Evolutionary conservation across 2,329 filamentous ascomycete genomes (phyloP), one percentile per base, ranked within the genome.

Genomic region (Cryphonectria japonica): DNA sequence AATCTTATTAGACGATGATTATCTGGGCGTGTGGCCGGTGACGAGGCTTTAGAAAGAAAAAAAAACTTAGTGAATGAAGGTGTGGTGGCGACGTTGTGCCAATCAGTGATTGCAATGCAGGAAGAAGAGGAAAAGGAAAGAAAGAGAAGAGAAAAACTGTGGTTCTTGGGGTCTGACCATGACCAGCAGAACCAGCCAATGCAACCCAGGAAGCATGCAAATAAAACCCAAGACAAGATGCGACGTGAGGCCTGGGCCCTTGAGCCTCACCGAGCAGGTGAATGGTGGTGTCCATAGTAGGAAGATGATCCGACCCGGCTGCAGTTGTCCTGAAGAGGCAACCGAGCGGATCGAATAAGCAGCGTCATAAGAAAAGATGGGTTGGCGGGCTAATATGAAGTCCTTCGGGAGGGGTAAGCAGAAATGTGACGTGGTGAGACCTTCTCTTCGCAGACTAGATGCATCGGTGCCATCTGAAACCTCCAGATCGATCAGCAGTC

Each of bases 391-490:
- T 14, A 8, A 41, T 41, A 34, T 62, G 16, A 13, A 62, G 60
- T 14, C 41, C 39, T 32, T 16, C 7, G 37, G 34, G 19, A 16
- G 5, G 13, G 5, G 46, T 46, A 64, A 64, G 61, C 61, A 39
- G 46, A n/a, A 46, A 37, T 66, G 43, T 66, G 63, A 66, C 63
- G 63, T 52, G 11, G 43, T 34, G 26, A 54, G 19, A 66, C 43
- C 43, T 46, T 41, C 29, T 29, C 43, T 26, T 29, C 29, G 29
- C 4, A 54, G 34, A 37, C 26, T 37, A 43, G 26, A 11, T 41
- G 34, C 46, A 57, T 43, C 50, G 34, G 50, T 57, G 16, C 64
- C 43, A 65, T 65, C 63, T 41, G 41, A 50, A 26, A 34, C 54
- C 29, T 59, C 26, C 5, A 32, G 54, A 59, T 59, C 54, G 54